phyloP scores from a whole-genome alignment of 495 filamentous ascomycete genomes.

The Amniculicola lignicola region DNA sequence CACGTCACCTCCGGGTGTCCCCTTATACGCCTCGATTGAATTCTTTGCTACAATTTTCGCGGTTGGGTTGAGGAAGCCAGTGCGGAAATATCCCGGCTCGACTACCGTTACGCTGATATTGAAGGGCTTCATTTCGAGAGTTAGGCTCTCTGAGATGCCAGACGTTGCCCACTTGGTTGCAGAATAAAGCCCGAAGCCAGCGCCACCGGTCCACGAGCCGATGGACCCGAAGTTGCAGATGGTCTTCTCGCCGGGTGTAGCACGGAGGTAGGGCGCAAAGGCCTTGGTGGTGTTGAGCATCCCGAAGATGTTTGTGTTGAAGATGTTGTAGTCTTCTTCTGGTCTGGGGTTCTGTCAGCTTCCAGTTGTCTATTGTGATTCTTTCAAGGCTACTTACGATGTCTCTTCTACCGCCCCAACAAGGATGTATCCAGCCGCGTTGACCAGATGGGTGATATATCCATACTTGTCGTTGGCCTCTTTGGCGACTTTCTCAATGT shows the following conservation, averaged over 20 bases:
- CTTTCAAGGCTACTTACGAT: slow-evolving; percentile 38
- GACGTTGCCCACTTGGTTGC: slow-evolving; percentile 50
- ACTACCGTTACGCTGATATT: slow-evolving; percentile 47
- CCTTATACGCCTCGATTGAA: slow-evolving; percentile 31
- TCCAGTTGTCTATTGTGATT: neutral
- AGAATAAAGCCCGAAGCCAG: slow-evolving; percentile 49
- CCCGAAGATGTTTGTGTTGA: slow-evolving; percentile 52
- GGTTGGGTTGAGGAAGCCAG: slow-evolving; percentile 38
- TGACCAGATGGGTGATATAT: slow-evolving; percentile 51
- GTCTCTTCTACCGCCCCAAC: slow-evolving; percentile 45
- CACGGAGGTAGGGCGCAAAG: slow-evolving; percentile 50
- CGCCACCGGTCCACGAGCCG: slow-evolving; percentile 42
- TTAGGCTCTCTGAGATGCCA: slow-evolving; percentile 47
- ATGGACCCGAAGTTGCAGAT: slow-evolving; percentile 52
- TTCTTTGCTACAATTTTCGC: slow-evolving; percentile 12
- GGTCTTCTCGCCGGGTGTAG: slow-evolving; percentile 39
- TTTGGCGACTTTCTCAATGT: slow-evolving; percentile 41
- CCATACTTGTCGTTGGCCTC: slow-evolving; percentile 46
- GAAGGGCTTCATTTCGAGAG: slow-evolving; percentile 49
- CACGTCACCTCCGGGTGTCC: slow-evolving; percentile 9
- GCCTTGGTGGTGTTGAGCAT: slow-evolving; percentile 48
- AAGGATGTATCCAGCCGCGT: slow-evolving; percentile 51
- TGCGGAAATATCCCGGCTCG: slow-evolving; percentile 54
- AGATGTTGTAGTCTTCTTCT: slow-evolving; percentile 42
- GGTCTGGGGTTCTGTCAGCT: slow-evolving; percentile 23